phyloP scores from a whole-genome alignment of 2,329 filamentous ascomycete genomes.

The Ophiostoma quercus region DNA sequence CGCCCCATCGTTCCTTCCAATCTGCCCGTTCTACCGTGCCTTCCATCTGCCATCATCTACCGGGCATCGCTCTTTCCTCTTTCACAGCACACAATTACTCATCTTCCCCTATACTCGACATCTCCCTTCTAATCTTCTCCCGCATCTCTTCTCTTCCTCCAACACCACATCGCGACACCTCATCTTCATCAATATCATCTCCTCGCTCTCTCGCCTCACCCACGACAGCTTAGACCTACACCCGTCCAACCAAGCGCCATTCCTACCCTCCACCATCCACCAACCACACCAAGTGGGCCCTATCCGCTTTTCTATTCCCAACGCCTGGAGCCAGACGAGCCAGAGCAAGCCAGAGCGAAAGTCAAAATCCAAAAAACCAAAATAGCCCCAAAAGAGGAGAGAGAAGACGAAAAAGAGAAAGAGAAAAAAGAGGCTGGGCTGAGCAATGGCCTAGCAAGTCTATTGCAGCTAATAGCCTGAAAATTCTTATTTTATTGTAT shows the following conservation, averaged over 20 bases:
- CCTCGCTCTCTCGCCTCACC: neutral
- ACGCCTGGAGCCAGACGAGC: neutral
- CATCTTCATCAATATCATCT: neutral
- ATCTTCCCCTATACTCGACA: neutral
- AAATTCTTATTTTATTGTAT: conserved; percentile 3
- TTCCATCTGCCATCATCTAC: neutral
- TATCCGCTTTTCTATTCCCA: conserved; percentile 7
- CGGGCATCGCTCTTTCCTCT: neutral
- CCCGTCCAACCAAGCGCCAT: conserved; percentile 20
- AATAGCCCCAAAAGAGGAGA: no score
- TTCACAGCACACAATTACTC: neutral
- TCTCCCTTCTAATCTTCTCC: neutral
- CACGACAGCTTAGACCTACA: neutral
- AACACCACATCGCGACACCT: neutral
- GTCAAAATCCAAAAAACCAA: no score
- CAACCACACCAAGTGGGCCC: conserved; percentile 21
- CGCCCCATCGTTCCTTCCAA: neutral
- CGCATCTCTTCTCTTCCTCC: neutral
- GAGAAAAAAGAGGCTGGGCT: neutral
- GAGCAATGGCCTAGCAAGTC: neutral
- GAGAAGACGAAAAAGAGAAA: no score
- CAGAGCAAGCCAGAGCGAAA: no score
- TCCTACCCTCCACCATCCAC: conserved; percentile 21
- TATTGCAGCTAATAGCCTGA: neutral
- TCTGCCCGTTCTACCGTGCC: no score